Conservation (phyloP, 2,329 filamentous ascomycete genomes). For the Ceratocystis cacaofunesta region DNA sequence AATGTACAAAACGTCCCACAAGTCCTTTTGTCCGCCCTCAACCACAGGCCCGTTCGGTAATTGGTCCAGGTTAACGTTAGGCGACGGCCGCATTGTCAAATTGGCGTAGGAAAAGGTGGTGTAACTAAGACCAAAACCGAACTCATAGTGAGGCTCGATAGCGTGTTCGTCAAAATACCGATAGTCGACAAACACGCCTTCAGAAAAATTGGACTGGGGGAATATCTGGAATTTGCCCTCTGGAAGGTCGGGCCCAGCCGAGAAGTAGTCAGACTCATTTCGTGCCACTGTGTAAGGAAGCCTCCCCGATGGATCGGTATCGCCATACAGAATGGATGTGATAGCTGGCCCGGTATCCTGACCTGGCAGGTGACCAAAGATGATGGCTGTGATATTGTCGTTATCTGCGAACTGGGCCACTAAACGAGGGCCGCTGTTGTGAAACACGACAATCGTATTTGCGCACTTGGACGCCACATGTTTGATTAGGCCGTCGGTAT, state of each 20-base stretch:
- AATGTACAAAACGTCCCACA: constrained; percentile 32
- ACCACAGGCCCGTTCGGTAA: constrained; percentile 28
- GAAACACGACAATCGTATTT: constrained; percentile 50
- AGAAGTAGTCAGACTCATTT: constrained; percentile 40
- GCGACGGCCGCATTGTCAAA: constrained; percentile 26
- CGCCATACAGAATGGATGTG: constrained; percentile 42
- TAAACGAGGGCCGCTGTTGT: constrained; percentile 46
- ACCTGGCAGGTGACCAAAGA: constrained; percentile 50
- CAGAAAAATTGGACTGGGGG: constrained; percentile 36
- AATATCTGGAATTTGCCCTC: constrained; percentile 36
- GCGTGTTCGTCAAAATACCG: constrained; percentile 36
- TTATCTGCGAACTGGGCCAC: constrained; percentile 49
- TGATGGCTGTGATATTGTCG: constrained; percentile 46
- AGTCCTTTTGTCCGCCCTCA: constrained; percentile 32
- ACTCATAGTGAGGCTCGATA: constrained; percentile 38
- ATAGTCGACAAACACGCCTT: constrained; percentile 40
- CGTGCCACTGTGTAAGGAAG: constrained; percentile 47
- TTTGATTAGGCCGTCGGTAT: constrained; percentile 41
- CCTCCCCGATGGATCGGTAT: constrained; percentile 40
- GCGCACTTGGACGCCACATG: constrained; percentile 43
- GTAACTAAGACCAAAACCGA: constrained; percentile 43
- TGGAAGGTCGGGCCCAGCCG: constrained; percentile 38
- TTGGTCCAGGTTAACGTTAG: constrained; percentile 21
- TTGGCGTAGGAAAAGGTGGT: constrained; percentile 36
- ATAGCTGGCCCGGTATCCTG: constrained; percentile 45